These are phyloP conservation scores for Nemania sp. DNA, from an alignment of 2,329 filamentous ascomycete genomes.

Conservation along the genomic window DNA sequence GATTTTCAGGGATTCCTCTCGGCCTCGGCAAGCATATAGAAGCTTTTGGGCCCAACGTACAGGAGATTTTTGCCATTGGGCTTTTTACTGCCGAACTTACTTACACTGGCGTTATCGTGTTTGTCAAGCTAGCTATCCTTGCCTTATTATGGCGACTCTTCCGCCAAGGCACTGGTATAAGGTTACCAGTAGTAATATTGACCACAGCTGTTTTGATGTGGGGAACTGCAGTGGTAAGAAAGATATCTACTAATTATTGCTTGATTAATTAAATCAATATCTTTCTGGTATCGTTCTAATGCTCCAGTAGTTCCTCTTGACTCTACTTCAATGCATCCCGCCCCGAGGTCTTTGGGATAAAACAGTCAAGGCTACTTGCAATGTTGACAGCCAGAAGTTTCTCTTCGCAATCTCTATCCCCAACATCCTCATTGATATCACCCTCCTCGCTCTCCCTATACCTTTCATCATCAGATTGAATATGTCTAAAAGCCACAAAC, in stretches of 20 bases:
- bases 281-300: no score
- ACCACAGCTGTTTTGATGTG: not conserved
- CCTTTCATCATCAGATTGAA: not conserved
- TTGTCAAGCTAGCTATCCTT: slow-evolving; percentile 20
- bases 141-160: slow-evolving; percentile 22
- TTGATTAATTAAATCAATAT: no score
- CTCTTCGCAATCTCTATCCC: slow-evolving; percentile 5
- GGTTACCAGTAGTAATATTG: not conserved
- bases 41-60: slow-evolving; percentile 10
- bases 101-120: slow-evolving; percentile 19
- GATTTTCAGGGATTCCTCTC: slow-evolving; percentile 11
- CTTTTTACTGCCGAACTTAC: slow-evolving; percentile 17
- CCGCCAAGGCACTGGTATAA: slow-evolving; percentile 15
- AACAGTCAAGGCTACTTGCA: not conserved
- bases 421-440: slow-evolving; percentile 2
- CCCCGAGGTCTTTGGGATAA: slow-evolving; percentile 3
- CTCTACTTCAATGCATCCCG: slow-evolving; percentile 2
- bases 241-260: no score
- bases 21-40: slow-evolving; percentile 13
- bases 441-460: not conserved
- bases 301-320: not conserved
- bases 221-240: slow-evolving; percentile 2
- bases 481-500: not conserved
- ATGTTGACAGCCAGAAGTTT: slow-evolving; percentile 4
- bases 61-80: not conserved